Conservation (phyloP, 306 rosid genomes). For the Rubus idaeus region DNA sequence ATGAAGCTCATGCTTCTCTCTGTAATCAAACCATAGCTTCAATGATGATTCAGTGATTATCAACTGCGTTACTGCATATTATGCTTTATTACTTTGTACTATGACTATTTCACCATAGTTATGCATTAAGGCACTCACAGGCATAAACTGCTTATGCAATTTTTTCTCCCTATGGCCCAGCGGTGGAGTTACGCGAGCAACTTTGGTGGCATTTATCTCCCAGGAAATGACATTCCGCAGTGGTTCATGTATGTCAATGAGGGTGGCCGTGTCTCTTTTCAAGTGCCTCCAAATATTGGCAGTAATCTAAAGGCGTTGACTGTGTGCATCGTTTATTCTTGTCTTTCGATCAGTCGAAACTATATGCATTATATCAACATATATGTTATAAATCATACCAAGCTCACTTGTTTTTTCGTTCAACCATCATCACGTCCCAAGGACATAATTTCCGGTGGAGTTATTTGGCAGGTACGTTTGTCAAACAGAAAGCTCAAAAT, state of each 20-base stretch:
- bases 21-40: too few species aligned
- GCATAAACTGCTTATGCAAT: background rate
- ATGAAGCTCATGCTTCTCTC: too few species aligned
- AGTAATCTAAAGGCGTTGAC: slow-evolving; percentile 5
- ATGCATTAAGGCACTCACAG: too few species aligned
- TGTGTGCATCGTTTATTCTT: slow-evolving; percentile 14
- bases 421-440: background rate
- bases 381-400: slow-evolving; percentile 18
- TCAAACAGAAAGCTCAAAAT: slow-evolving; percentile 10
- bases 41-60: too few species aligned
- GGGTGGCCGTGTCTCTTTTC: slow-evolving; percentile 14
- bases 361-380: background rate
- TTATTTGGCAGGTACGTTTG: slow-evolving; percentile 30
- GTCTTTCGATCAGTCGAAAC: background rate
- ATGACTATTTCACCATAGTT: too few species aligned
- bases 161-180: background rate
- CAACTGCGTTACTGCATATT: too few species aligned
- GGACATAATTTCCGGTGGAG: slow-evolving; percentile 1
- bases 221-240: background rate
- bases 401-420: background rate
- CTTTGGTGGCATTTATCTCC: background rate
- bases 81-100: too few species aligned
- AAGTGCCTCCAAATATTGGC: background rate
- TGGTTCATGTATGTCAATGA: slow-evolving; percentile 13
- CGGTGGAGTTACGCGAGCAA: background rate